Evolutionary conservation across 257 asterid genomes (phyloP), one percentile per base, ranked within the genome.

Genomic region (Mentha longifolia): DNA sequence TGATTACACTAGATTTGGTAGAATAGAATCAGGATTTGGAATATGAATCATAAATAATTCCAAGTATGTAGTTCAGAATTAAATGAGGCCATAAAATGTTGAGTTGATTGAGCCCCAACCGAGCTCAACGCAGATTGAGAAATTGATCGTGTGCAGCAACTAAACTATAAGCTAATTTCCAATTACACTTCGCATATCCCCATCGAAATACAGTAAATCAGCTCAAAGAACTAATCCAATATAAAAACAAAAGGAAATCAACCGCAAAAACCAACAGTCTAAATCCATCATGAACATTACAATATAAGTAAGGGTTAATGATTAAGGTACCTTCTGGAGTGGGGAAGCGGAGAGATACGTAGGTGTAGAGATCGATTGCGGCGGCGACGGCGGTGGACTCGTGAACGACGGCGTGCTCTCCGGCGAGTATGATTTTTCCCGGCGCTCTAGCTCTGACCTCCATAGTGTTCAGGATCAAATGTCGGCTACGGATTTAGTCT

Each of bases 381-480:
- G 99, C 98, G 12, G 99, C 99, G n/a, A 94, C 92, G 68, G 99
- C 99, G 45, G 97, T 84, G 72, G 98, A 85, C 78, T 96, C 98
- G 68, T 94, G 99, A 68, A 94, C 98, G 65, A 94, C 99, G 31
- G 99, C 99, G 63, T 94, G 99, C 77, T 94, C 99, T 10, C 99
- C 99, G 41, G 99, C 88, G 50, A 91, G 84, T 71, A 94, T 94
- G 81, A 94, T 91, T 76, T 94, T 94, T 9, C 98, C 98, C 0
- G 99, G 99, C 31, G 99, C 99, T 85, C 99, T 75, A 28, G 99
- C 89, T 85, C 93, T 82, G 72, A 89, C 97, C 88, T 94, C 99
- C 99, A 94, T 94, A 45, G 67, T 39, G 9, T 49, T 65, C 63
- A 0, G 45, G n/a, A 7, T 76, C n/a, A 35, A 45, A 37, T 47